Base-by-base conservation (phyloP, 305 asterid species). In the Ruellia speciosa region DNA sequence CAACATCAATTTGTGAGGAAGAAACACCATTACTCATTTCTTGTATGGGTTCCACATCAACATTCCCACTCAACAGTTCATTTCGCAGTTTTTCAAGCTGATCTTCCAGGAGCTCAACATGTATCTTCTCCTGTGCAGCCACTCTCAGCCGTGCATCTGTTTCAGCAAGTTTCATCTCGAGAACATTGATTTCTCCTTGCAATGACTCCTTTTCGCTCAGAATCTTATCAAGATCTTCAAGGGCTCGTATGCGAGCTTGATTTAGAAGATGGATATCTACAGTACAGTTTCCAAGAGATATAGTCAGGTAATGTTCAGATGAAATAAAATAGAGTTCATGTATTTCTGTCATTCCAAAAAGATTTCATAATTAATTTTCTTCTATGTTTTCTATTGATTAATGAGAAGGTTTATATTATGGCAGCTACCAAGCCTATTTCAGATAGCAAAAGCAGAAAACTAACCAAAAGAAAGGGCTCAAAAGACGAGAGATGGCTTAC, bases 111-210 rank as follows among this genome's bases (percentile, higher is more conserved):
- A 75, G 75, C 54, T 86, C 86, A 67, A 79, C 82, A 0, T 69
- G 90, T 59, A 84, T 75, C 77, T 84, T 92, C 66, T 84, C 90
- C 77, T 88, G 87, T 70, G 93, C 85, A 53, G 94, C 90, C 72
- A 79, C 81, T 75, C 76, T 85, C 72, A 92, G 83, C 20, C 81
- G 79, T 34, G 84, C 89, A 79, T 84, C 97, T 62, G 94, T 92
- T 78, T 92, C 95, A 31, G 89, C 94, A 63, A 88, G 77, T 75
- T 83, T 92, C 77, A 74, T 74, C 82, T 88, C 89, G 82, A 88
- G 77, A 65, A 7, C 46, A 64, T 75, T 84, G 53, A 92, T 82
- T 80, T 92, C 89, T 58, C 85, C 84, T 81, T 77, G 94, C 78
- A 92, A 78, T 40, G 73, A 66, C 80, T 88, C 96, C 74, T 92